Evolutionary conservation across 345 rosid genomes (phyloP), one percentile per base, ranked within the genome.

Genomic region (Eucalyptus tenuipes): DNA sequence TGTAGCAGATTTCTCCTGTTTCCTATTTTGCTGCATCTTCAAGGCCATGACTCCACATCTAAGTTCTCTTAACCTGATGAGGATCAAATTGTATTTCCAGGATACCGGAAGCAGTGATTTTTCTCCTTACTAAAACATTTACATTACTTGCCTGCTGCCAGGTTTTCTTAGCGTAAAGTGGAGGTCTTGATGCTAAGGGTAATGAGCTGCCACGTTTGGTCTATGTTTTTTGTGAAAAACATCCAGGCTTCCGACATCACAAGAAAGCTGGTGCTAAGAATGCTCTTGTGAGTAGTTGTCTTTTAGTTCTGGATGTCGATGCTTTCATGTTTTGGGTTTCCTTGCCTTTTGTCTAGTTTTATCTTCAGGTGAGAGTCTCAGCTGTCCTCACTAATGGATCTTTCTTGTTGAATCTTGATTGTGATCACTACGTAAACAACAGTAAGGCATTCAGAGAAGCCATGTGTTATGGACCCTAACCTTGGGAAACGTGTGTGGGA

Each of bases 221-320:
- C 85, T 97, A 97, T 90, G 97, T 97, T 89, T 97, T 98, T 90
- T 96, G 98, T 88, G 99, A 97, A 93, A 97, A 97, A 91, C 93
- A 98, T 86, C 99, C 97, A 40, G 99, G 98, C 75, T 97, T 95
- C 93, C 97, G 93, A 91, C 99, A 97, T 92, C 99, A 96, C 94
- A 97, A 96, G 90, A 96, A 97, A 91, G 99, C 99, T 82, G 99
- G 98, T 93, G 99, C 99, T 66, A 96, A 95, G 99, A 94, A 97
- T 92, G 93, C 98, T 49, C 95, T 95, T 88, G 98, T 96, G 88
- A 86, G 96, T 91, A 33, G 27, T 90, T 27, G 80, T 86, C 52
- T 40, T 17, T 40, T 47, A 75, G 86, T 61, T 40, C 75, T 42
- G 82, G 47, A 49, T 40, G 82, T 88, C 31, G 3, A 25, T 44